A percentile compares a stretch with the other conserved stretches of the same genome.
Evolutionary conservation across 1,284 basidiomycete species (phyloP).

Genomic region (Lignosus rhinocerotis): DNA sequence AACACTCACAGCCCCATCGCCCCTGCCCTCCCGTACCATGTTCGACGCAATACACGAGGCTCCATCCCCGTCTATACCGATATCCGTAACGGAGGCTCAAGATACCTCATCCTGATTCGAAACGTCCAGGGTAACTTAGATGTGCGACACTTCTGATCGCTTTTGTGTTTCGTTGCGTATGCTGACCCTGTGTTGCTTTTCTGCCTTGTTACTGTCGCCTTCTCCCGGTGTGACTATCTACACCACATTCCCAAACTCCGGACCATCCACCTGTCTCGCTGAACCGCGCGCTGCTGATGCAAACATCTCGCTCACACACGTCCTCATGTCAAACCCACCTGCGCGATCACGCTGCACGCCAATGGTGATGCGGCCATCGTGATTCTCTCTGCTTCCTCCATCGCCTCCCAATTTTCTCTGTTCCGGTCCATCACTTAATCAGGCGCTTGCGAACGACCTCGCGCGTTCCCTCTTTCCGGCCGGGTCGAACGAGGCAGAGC

Average conservation of each 20-base stretch:
- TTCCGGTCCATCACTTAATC: slow-evolving; percentile 4
- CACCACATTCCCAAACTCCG: neutral
- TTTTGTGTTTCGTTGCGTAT: slow-evolving; percentile 3
- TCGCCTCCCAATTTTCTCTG: neutral
- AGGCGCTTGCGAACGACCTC: slow-evolving; percentile 59
- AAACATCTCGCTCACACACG: neutral
- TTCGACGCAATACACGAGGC: slow-evolving; percentile 63
- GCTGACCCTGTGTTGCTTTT: slow-evolving; percentile 4
- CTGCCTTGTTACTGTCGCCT: neutral
- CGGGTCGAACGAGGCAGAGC: slow-evolving; percentile 45
- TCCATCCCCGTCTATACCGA: slow-evolving; percentile 74
- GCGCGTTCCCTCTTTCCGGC: slow-evolving; percentile 45
- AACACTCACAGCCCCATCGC: slow-evolving; percentile 9
- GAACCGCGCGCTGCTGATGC: neutral
- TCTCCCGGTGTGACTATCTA: neutral
- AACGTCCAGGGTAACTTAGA: slow-evolving; percentile 48
- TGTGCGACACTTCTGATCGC: slow-evolving; percentile 34
- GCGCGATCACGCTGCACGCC: neutral
- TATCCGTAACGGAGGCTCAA: slow-evolving; percentile 61
- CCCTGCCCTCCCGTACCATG: slow-evolving; percentile 48
- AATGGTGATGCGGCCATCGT: neutral
- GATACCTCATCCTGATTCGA: slow-evolving; percentile 48
- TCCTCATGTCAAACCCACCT: slow-evolving; percentile 1
- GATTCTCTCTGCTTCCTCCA: neutral
- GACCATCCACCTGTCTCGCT: neutral